Percentiles rank a stretch among this genome's conserved stretches.
Conservation (phyloP, 2,329 filamentous ascomycete genomes). For the Pseudopithomyces chartarum region DNA sequence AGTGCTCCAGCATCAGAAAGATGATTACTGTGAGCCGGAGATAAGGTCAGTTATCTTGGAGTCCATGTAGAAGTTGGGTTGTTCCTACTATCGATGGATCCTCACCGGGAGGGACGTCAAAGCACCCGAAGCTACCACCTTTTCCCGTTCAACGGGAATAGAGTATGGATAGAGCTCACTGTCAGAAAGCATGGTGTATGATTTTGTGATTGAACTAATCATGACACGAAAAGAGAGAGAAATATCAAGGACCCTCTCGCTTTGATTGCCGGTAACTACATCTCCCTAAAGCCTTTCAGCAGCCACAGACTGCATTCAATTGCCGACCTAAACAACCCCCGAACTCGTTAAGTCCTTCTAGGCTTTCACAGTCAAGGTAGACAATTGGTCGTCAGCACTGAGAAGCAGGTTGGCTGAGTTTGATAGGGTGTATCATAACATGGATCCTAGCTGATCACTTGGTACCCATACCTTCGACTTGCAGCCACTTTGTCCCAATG, state of each 20-base stretch:
- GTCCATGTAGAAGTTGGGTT: too few species aligned
- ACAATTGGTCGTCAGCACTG: too few species aligned
- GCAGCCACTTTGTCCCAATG: too few species aligned
- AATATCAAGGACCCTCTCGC: background rate
- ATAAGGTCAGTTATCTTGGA: too few species aligned
- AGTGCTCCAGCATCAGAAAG: background rate
- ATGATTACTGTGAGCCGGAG: background rate
- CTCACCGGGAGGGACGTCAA: background rate
- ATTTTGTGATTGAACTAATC: background rate
- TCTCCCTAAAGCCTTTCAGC: background rate
- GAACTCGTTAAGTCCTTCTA: too few species aligned
- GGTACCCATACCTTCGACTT: too few species aligned
- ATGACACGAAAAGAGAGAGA: background rate
- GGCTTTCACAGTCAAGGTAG: too few species aligned
- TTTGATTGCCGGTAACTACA: background rate
- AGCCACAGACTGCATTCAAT: background rate
- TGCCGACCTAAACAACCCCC: too few species aligned
- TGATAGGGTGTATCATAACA: too few species aligned
- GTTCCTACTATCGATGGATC: background rate
- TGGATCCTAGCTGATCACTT: too few species aligned
- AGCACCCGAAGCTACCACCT: background rate
- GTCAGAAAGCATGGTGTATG: background rate
- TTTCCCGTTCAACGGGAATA: background rate
- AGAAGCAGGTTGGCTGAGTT: too few species aligned
- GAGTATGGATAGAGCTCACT: background rate